Evolutionary conservation across 805 yeast species (phyloP), one percentile per base, ranked within the genome.

Genomic region (Metschnikowia arizonensis): DNA sequence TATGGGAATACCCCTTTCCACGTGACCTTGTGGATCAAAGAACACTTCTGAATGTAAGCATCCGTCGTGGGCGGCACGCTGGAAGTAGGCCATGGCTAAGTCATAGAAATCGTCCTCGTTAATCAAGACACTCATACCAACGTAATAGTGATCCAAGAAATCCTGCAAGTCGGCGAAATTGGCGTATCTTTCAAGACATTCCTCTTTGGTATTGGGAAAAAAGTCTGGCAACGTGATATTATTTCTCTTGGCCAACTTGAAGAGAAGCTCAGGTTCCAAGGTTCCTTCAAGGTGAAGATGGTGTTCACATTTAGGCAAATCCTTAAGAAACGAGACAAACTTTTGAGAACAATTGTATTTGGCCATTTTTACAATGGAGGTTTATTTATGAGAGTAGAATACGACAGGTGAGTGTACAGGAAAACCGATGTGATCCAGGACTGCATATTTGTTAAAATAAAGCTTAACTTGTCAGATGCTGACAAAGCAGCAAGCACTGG

Each of bases 261-360:
- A 83, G 47, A 86, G 68, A 30, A 85, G 72, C 40, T 78, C 78
- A n/a, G 95, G 93, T 50, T 83, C 85, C 45, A 86, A 63, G 33
- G 95, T 85, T 28, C 95, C 95, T 68, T 86, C 95, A 36, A 87
- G 62, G 64, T 87, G 95, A 49, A 86, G 78, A 60, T 87, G 95
- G 61, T 86, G 91, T 63, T 87, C 95, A 69, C 93, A 86, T 64
- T 87, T 87, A 47, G 95, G 95, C 41, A 87, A 69, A 54, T 83
- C 91, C 33, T 64, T 68, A 40, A 85, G 72, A 62, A 85, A 85
- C 34, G 37, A 47, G 44, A 65, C 66, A 72, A 76, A 72, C 43
- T 66, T 54, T 23, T 44, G 47, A 32, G 53, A 36, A 43, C 57
- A 53, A 9, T 32, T 43, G 50, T 40, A 46, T 11, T 35, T 44